phyloP scores from a whole-genome alignment of 2,329 filamentous ascomycete species.

The Alternaria novae-zelandiae region DNA sequence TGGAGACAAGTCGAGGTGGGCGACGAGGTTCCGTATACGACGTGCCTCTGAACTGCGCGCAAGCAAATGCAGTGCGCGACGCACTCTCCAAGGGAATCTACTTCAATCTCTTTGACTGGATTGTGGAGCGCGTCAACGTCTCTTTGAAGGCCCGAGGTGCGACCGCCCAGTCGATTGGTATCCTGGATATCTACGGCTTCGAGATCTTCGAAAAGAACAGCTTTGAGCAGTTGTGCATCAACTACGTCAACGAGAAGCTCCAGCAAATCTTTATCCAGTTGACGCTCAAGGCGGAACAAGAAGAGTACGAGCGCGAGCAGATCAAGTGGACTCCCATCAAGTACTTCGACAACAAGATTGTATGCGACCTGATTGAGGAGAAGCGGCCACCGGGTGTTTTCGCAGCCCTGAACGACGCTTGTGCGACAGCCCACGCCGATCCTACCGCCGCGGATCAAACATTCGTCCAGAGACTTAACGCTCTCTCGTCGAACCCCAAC shows the following conservation, averaged over 20 bases:
- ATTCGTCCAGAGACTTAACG: conserved; percentile 91
- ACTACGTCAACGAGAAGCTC: conserved; percentile 99
- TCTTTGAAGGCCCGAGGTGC: conserved; percentile 80
- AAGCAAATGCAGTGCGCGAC: conserved; percentile 86
- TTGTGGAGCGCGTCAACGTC: conserved; percentile 88
- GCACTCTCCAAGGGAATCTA: conserved; percentile 96
- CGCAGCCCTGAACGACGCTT: conserved; percentile 95
- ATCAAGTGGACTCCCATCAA: conserved; percentile 99
- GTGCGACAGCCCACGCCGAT: conserved; percentile 97
- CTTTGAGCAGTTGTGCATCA: conserved; percentile 99
- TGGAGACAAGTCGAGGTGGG: conserved; percentile 73
- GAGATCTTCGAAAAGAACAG: conserved; percentile 99
- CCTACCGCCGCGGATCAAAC: conserved; percentile 92
- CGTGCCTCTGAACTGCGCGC: conserved; percentile 82
- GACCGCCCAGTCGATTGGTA: conserved; percentile 86
- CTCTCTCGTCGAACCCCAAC: conserved; percentile 85
- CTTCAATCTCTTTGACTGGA: conserved; percentile 98
- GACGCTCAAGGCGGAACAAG: conserved; percentile 94
- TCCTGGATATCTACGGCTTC: conserved; percentile 98
- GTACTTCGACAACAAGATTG: conserved; percentile 99
- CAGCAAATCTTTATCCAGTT: conserved; percentile 99
- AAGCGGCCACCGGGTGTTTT: conserved; percentile 89
- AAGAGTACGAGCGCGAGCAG: conserved; percentile 93
- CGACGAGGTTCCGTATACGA: conserved; percentile 72
- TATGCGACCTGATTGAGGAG: conserved; percentile 96